Percentiles rank a stretch among this genome's conserved stretches.
Evolutionary conservation across 176 grass and related monocot genomes (phyloP).

Genomic region (Oryza brachyantha): DNA sequence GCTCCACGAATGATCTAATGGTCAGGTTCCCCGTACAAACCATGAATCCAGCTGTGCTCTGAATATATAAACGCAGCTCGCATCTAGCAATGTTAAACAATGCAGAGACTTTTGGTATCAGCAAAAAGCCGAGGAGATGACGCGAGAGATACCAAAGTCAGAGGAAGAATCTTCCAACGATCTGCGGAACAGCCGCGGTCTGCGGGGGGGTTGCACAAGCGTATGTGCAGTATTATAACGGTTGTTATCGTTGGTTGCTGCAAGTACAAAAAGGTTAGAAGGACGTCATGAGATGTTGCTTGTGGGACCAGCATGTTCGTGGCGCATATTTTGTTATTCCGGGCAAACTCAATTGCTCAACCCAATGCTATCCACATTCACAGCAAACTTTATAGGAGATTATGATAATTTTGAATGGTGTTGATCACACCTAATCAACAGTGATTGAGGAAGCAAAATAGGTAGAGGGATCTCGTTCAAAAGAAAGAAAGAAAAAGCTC

Average conservation of each 20-base stretch:
- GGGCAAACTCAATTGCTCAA: conserved; percentile 12
- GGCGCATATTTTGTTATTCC: neutral
- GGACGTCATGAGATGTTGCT: neutral
- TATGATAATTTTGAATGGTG: neutral
- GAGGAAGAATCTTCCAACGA: conserved; percentile 26
- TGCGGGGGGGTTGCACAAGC: neutral
- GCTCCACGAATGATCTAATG: no score
- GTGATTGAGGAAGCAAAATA: neutral
- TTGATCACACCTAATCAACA: neutral
- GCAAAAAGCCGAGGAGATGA: conserved; percentile 13
- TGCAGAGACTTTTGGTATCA: neutral
- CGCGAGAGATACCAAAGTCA: conserved; percentile 37
- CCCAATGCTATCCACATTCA: neutral
- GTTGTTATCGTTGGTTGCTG: neutral
- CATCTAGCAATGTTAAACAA: neutral
- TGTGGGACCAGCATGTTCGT: neutral
- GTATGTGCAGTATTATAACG: neutral
- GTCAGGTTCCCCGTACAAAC: neutral
- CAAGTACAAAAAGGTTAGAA: neutral
- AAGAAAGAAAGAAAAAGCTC: neutral
- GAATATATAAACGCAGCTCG: neutral
- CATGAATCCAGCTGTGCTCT: neutral
- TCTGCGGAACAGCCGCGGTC: neutral
- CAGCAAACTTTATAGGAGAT: conserved; percentile 1
- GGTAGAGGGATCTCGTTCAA: neutral